These are phyloP conservation scores for Podospora anserina DNA, from an alignment of 495 filamentous ascomycete genomes.

Conservation along the genomic window DNA sequence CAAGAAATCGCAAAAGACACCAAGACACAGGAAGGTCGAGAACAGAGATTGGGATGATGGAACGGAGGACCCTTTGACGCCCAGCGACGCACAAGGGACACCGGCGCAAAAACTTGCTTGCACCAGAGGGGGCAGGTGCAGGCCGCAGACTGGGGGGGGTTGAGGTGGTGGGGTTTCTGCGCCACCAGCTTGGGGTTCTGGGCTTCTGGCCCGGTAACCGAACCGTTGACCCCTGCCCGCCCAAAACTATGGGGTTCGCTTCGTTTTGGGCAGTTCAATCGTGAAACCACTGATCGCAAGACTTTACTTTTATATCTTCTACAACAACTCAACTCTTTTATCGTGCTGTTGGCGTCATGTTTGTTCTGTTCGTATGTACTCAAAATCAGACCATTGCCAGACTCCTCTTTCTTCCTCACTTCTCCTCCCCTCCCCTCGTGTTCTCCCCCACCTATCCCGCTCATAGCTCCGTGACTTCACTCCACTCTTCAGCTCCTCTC, in stretches of 20 bases:
- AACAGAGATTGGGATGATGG: background rate
- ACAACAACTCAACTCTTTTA: background rate
- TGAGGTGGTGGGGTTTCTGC: constrained; percentile 6
- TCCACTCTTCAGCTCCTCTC: constrained; percentile 4
- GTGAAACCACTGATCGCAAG: no score
- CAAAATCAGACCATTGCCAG: no score
- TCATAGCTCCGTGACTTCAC: background rate
- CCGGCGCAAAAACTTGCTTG: constrained; percentile 1
- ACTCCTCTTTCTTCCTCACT: background rate
- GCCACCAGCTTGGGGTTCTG: background rate
- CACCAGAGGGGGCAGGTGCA: background rate
- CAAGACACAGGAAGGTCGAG: background rate
- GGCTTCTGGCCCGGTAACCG: constrained; percentile 28
- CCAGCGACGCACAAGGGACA: background rate
- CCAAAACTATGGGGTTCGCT: constrained; percentile 6
- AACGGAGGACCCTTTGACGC: background rate
- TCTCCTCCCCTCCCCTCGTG: background rate
- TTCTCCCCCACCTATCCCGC: background rate
- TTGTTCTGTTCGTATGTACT: background rate
- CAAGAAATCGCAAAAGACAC: background rate
- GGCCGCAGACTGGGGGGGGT: background rate
- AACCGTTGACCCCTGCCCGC: constrained; percentile 16
- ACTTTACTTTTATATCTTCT: background rate
- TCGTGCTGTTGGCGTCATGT: background rate
- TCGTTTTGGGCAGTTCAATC: background rate